Percentiles rank a stretch among this genome's conserved stretches.
Evolutionary conservation across 495 filamentous ascomycete species (phyloP).

Genomic region (Penicillium verhagenii): DNA sequence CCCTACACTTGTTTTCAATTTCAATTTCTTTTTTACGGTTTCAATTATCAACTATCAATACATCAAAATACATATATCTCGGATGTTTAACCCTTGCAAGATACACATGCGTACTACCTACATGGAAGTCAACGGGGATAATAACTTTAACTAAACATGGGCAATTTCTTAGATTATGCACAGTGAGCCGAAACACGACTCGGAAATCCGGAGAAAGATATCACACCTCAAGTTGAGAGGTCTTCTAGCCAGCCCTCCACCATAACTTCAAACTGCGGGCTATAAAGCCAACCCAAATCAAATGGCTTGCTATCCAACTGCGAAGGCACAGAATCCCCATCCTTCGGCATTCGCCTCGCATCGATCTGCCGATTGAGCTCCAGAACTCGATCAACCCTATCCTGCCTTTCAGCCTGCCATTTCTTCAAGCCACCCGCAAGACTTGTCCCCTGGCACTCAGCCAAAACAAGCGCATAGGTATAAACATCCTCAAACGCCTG

Average conservation of each 20-base stretch:
- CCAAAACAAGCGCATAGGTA: constrained; percentile 22
- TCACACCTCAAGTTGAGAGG: background rate
- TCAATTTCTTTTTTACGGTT: too few species aligned
- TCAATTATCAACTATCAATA: too few species aligned
- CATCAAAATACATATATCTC: too few species aligned
- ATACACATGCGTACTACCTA: too few species aligned
- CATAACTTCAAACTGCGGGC: constrained; percentile 26
- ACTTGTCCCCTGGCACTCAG: background rate
- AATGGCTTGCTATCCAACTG: constrained; percentile 28
- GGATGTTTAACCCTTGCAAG: too few species aligned
- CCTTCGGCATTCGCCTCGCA: constrained; percentile 31
- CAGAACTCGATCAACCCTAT: constrained; percentile 28
- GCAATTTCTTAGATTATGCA: too few species aligned
- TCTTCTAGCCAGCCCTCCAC: constrained; percentile 22
- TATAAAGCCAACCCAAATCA: constrained; percentile 37
- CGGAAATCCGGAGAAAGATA: background rate
- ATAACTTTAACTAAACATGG: too few species aligned
- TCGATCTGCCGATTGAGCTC: constrained; percentile 33
- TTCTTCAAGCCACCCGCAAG: constrained; percentile 16
- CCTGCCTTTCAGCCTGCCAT: constrained; percentile 35
- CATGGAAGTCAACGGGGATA: too few species aligned
- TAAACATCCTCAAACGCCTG: constrained; percentile 45
- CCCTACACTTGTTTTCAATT: too few species aligned
- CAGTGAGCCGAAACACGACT: too few species aligned
- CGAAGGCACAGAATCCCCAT: background rate